phyloP scores from a whole-genome alignment of 1,284 basidiomycete genomes.

The Takashimella tepidaria region DNA sequence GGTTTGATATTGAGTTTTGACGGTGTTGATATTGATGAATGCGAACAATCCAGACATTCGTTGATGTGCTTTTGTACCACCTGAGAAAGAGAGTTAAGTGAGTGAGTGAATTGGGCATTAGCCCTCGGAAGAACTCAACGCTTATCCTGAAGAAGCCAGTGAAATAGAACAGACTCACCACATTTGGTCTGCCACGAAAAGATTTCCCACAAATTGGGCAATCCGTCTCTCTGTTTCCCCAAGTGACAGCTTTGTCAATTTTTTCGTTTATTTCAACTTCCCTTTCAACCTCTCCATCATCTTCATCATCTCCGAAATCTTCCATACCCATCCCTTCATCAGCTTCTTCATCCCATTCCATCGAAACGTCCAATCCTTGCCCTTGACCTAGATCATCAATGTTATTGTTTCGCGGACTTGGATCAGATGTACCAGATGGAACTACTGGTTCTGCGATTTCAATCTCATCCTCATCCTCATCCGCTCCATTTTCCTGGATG shows the following conservation, averaged over 20 bases:
- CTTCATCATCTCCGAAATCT: slow-evolving; percentile 28
- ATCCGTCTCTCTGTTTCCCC: slow-evolving; percentile 13
- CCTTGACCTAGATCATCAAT: not conserved
- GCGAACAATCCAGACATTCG: slow-evolving; percentile 36
- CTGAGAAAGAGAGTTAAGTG: too few species aligned
- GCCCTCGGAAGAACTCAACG: too few species aligned
- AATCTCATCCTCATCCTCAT: slow-evolving; percentile 16
- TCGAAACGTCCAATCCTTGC: slow-evolving; percentile 9
- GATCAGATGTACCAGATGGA: not conserved
- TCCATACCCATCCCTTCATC: slow-evolving; percentile 48
- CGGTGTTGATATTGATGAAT: not conserved
- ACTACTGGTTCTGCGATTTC: slow-evolving; percentile 9
- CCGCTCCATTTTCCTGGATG: slow-evolving; percentile 24
- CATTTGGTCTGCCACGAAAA: slow-evolving; percentile 23
- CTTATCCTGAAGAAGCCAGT: slow-evolving; percentile 1
- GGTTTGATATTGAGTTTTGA: not conserved
- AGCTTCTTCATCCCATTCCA: slow-evolving; percentile 42
- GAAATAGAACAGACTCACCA: slow-evolving; percentile 20
- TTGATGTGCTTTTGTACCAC: slow-evolving; percentile 42
- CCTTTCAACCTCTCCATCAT: slow-evolving; percentile 17
- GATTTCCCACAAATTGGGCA: slow-evolving; percentile 36
- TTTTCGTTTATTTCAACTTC: slow-evolving; percentile 2
- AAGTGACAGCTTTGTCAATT: not conserved
- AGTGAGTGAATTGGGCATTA: too few species aligned
- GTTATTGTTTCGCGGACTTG: not conserved